Evolutionary conservation across 1,139 yeast genomes (phyloP).

Genomic region (Saccharomycopsis hybrid): DNA sequence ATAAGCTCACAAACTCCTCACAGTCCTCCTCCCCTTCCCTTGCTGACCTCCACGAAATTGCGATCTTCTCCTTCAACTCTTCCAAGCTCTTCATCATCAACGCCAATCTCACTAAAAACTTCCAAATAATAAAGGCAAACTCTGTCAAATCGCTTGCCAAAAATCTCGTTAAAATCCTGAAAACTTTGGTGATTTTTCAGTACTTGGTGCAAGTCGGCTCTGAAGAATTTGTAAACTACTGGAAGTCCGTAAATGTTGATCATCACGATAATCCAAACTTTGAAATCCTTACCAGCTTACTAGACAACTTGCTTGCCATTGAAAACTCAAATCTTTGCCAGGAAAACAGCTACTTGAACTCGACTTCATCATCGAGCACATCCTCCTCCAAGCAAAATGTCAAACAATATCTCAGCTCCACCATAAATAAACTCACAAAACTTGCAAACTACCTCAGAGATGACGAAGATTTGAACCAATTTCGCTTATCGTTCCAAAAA

Average conservation of each 20-base stretch:
- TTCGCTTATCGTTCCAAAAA: conserved; percentile 18
- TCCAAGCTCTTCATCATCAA: conserved; percentile 12
- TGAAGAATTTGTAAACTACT: conserved; percentile 18
- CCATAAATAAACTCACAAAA: conserved; percentile 18
- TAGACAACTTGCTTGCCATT: conserved; percentile 14
- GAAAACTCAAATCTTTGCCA: conserved; percentile 20
- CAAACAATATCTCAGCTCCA: conserved; percentile 11
- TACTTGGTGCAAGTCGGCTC: conserved; percentile 20
- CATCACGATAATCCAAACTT: conserved; percentile 5
- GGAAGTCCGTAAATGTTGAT: conserved; percentile 7
- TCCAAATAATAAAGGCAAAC: conserved; percentile 16
- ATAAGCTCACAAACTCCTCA: conserved; percentile 12
- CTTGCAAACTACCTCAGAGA: conserved; percentile 18
- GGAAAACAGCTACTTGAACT: conserved; percentile 5
- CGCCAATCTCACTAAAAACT: conserved; percentile 9
- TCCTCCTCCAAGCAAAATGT: conserved; percentile 7
- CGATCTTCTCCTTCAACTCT: conserved; percentile 16
- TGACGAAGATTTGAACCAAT: conserved; percentile 16
- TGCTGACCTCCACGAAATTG: conserved; percentile 18
- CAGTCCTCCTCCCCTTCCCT: conserved; percentile 14
- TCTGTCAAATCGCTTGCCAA: conserved; percentile 12
- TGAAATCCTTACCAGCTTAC: conserved; percentile 6
- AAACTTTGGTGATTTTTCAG: conserved; percentile 19
- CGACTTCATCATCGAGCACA: conserved; percentile 1
- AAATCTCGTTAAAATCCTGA: conserved; percentile 12